Evolutionary conservation across 2,329 filamentous ascomycete species (phyloP).

Genomic region (Ascochyta clinopodiicola): DNA sequence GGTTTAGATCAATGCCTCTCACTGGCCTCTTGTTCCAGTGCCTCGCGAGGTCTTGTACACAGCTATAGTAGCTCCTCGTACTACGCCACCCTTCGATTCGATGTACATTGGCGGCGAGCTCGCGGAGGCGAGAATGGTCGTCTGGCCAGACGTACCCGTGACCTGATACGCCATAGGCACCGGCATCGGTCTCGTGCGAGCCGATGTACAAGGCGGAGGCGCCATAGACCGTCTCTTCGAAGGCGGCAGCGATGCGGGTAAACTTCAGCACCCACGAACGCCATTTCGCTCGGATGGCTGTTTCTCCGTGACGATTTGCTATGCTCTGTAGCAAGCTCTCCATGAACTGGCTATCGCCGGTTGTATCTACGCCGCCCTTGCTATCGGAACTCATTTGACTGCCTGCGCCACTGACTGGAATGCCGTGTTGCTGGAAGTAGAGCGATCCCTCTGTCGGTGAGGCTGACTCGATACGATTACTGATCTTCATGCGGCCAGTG

Average conservation of each 20-base stretch:
- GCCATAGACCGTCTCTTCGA: constrained; percentile 95
- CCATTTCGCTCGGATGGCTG: constrained; percentile 90
- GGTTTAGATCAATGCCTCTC: constrained; percentile 83
- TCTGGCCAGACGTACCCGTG: constrained; percentile 97
- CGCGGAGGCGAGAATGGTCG: constrained; percentile 77
- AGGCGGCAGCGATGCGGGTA: constrained; percentile 87
- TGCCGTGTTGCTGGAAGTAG: constrained; percentile 80
- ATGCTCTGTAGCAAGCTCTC: constrained; percentile 83
- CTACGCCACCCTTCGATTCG: constrained; percentile 97
- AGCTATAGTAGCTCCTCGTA: constrained; percentile 93
- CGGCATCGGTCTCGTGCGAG: constrained; percentile 66
- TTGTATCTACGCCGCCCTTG: constrained; percentile 66
- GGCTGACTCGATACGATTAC: constrained; percentile 81
- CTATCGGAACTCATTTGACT: constrained; percentile 34
- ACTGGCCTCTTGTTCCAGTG: constrained; percentile 62
- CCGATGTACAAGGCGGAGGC: constrained; percentile 88
- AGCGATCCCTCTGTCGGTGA: constrained; percentile 81
- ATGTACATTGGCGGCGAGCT: constrained; percentile 89
- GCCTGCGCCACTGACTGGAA: constrained; percentile 35
- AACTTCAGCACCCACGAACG: constrained; percentile 94
- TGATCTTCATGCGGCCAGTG: constrained; percentile 93
- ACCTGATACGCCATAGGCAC: constrained; percentile 66
- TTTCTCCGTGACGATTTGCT: constrained; percentile 80
- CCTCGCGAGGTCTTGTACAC: constrained; percentile 68
- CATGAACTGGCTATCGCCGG: constrained; percentile 90